Percentiles rank a stretch among this genome's conserved stretches.
Conservation (phyloP, 768 basidiomycete genomes). For the Dictyophora rubrovolvata region DNA sequence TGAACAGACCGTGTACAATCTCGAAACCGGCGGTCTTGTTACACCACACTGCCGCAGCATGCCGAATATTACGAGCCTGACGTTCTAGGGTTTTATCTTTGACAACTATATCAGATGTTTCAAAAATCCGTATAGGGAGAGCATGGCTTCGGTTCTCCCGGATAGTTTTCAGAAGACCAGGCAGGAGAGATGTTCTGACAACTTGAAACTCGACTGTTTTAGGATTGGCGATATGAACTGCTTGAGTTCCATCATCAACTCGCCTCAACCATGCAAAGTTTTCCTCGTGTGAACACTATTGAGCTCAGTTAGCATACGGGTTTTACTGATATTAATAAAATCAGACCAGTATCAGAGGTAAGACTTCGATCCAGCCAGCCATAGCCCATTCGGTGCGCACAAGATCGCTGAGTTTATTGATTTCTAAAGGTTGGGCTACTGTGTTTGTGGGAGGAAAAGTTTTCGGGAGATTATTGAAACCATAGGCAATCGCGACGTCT, state of each 20-base stretch:
- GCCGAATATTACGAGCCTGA: constrained; percentile 78
- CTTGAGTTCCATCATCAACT: constrained; percentile 66
- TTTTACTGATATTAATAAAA: not conserved
- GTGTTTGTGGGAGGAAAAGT: constrained; percentile 91
- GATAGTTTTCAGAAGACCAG: constrained; percentile 92
- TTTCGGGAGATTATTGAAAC: constrained; percentile 92
- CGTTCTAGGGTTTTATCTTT: constrained; percentile 73
- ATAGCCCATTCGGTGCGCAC: constrained; percentile 85
- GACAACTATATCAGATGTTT: constrained; percentile 86
- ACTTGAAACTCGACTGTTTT: constrained; percentile 98
- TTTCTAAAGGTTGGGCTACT: constrained; percentile 82
- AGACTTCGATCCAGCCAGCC: constrained; percentile 92
- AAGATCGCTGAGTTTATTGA: constrained; percentile 84
- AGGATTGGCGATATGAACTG: constrained; percentile 90
- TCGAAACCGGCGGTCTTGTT: constrained; percentile 97
- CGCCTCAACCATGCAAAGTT: constrained; percentile 93
- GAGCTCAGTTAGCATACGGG: not conserved
- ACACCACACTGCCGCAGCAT: constrained; percentile 89
- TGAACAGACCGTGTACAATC: constrained; percentile 88
- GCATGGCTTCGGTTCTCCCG: constrained; percentile 93
- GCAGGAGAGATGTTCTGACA: constrained; percentile 89
- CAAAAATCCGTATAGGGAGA: constrained; percentile 88
- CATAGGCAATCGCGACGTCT: constrained; percentile 94
- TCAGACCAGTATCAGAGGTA: constrained; percentile 86
- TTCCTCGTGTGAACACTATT: constrained; percentile 94